A percentile compares a stretch with the other conserved stretches of the same genome.
phyloP scores from a whole-genome alignment of 805 yeast species.

The Ogataea pignaliae region DNA sequence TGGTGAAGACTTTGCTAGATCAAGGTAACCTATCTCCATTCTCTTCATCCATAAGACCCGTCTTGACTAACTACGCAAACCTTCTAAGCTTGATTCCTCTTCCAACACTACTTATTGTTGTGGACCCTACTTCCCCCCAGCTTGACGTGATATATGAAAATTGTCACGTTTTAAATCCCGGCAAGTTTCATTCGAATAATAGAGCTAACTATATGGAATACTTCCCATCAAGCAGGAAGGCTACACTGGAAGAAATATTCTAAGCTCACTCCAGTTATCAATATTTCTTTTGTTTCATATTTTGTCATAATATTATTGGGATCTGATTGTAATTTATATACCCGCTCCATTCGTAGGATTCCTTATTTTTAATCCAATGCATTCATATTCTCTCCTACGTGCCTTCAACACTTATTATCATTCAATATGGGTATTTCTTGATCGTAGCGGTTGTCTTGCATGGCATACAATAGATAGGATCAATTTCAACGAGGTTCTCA shows the following conservation, averaged over 20 bases:
- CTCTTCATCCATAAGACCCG: conserved; percentile 51
- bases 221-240: conserved; percentile 52
- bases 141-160: conserved; percentile 80
- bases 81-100: conserved; percentile 69
- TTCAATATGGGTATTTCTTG: conserved; percentile 21
- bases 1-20: conserved; percentile 76
- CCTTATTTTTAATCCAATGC: too few species aligned
- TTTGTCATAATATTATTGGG: too few species aligned
- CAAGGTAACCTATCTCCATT: conserved; percentile 91
- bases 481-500: conserved; percentile 56
- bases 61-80: conserved; percentile 67
- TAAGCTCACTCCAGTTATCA: not conserved
- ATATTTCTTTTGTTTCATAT: too few species aligned
- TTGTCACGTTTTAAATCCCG: conserved; percentile 73
- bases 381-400: too few species aligned
- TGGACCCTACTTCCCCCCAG: conserved; percentile 66
- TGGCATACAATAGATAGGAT: conserved; percentile 89
- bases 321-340: too few species aligned
- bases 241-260: conserved; percentile 43
- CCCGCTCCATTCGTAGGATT: too few species aligned
- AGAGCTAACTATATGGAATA: conserved; percentile 72
- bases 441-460: conserved; percentile 33
- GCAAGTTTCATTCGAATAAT: conserved; percentile 44
- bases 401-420: too few species aligned
- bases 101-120: conserved; percentile 61